Base-by-base conservation (phyloP, 176 grass and related monocot species). In the Triticum monococcum region DNA sequence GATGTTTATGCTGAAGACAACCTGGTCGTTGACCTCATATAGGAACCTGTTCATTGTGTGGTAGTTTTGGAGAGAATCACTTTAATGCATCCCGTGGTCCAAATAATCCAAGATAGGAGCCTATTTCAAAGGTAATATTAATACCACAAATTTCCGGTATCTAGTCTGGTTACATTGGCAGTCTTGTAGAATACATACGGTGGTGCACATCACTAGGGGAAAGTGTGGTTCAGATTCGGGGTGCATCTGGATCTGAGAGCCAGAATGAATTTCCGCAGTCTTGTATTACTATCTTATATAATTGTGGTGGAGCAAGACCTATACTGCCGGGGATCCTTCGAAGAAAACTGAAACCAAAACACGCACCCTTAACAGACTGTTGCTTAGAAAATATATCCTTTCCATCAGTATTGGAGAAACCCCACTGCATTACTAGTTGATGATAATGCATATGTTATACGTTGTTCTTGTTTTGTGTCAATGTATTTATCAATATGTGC, bases 361-460 rank as follows among this genome's bases (percentile, higher is more conserved):
- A 50, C 9, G 5, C 24, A 18, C 43, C 12, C 16, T 28, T 60
- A 46, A 82, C 9, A 7, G 0, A 67, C 17, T 81, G 22, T 78
- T 82, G 14, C 63, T 70, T 69, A 28, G 28, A 75, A 78, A 75
- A 74, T 80, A 30, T 41, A 66, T 37, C 32, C 40, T 87, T 87
- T 12, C 33, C 22, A 48, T 72, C 0, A 45, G 9, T 60, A 23
- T 78, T 79, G 68, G 80, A 48, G 41, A 48, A 57, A 59, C 26
- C 33, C 18, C 31, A 64, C 9, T 60, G 45, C 31, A 4, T 62
- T 70, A 48, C 25, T 48, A 50, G 24, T 75, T 75, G 10, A 59
- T 9, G 81, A 8, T 9, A 41, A 40, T 79, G 23, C 54, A 64
- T 81, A 38, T 23, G 37, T 9, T 65, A 64, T 26, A 50, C 30